Percentiles rank a stretch among this genome's conserved stretches.
These are phyloP conservation scores for Naganishia randhawae DNA, from an alignment of 768 basidiomycete genomes.

Conservation along the genomic window DNA sequence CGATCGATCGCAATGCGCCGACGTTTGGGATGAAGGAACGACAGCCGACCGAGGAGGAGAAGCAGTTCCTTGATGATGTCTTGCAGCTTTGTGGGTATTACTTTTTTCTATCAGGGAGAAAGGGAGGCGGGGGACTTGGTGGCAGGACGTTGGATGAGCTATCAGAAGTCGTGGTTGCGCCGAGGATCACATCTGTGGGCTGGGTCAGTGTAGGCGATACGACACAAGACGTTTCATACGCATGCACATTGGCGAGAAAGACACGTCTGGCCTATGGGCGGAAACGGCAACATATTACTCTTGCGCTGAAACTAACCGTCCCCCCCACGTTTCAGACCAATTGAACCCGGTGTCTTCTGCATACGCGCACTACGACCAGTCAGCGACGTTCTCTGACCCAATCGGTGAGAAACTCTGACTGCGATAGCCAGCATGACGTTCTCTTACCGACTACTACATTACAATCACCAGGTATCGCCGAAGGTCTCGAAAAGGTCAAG, in stretches of 20 bases:
- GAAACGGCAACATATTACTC: background rate
- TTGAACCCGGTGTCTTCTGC: constrained; percentile 41
- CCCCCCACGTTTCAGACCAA: constrained; percentile 33
- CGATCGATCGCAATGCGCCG: constrained; percentile 28
- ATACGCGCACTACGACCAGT: constrained; percentile 39
- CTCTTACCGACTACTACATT: no score
- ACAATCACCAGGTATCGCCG: no score
- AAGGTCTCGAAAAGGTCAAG: constrained; percentile 37
- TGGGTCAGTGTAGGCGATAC: no score
- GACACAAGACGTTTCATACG: no score
- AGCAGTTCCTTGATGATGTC: constrained; percentile 40
- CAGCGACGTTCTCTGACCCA: constrained; percentile 45
- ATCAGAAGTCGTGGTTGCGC: no score
- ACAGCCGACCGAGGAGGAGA: constrained; percentile 37
- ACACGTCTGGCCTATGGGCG: no score
- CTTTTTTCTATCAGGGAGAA: background rate
- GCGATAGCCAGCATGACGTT: no score
- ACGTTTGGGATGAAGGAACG: constrained; percentile 39
- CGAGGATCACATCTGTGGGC: no score
- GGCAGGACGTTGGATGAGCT: no score
- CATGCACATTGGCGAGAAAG: no score
- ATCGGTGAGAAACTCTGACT: no score
- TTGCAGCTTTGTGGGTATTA: constrained; percentile 41
- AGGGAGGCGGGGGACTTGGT: no score
- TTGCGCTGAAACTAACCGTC: background rate